These are phyloP conservation scores for Solanum bulbocastanum DNA, from an alignment of 257 asterid genomes.

Conservation along the genomic window DNA sequence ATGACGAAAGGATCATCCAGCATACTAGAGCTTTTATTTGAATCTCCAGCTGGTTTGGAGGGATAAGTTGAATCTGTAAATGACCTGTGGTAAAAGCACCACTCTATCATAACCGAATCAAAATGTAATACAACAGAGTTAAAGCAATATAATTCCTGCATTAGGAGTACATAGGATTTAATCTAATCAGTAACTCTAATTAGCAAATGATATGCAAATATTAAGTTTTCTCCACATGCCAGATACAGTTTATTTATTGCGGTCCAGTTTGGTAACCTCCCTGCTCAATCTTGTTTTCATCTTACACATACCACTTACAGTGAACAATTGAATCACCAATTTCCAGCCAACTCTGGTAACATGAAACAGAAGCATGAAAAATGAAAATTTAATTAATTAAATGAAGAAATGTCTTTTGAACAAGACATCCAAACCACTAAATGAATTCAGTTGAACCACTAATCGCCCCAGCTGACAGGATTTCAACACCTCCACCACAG, in stretches of 20 bases:
- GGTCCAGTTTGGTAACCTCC: neutral
- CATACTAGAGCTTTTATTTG: slow-evolving; percentile 29
- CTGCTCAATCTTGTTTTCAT: neutral
- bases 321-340: neutral
- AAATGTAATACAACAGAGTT: neutral
- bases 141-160: neutral
- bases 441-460: neutral
- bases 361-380: neutral
- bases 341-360: neutral
- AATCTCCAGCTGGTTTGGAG: slow-evolving; percentile 37
- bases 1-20: slow-evolving; percentile 68
- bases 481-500: neutral
- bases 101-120: neutral
- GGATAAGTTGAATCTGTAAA: slow-evolving; percentile 55
- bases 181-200: neutral
- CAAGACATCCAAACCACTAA: neutral
- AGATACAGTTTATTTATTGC: neutral
- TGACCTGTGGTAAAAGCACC: slow-evolving; percentile 34
- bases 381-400: neutral
- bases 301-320: neutral
- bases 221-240: neutral
- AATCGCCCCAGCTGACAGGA: neutral
- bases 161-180: neutral
- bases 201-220: neutral
- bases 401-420: neutral